phyloP scores from a whole-genome alignment of 345 rosid species.

The Reutealis trisperma region DNA sequence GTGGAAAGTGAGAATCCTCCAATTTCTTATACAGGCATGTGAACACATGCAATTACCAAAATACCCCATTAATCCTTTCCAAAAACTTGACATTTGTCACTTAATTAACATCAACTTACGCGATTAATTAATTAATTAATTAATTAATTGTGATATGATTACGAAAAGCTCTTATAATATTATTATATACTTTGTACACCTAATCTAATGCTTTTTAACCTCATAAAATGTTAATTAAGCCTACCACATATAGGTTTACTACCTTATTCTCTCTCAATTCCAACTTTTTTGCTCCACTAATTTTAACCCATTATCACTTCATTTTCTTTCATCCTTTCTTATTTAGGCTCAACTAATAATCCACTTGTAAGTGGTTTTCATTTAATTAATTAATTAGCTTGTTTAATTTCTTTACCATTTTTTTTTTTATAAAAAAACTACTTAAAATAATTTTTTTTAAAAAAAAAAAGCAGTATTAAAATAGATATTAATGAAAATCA shows the following conservation, averaged over 20 bases:
- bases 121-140: background rate
- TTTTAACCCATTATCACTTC: too few relatives aligned
- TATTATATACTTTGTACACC: background rate
- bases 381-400: too few relatives aligned
- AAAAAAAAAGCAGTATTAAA: too few relatives aligned
- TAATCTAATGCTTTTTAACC: background rate
- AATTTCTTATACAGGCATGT: slow-evolving; percentile 45
- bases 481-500: too few relatives aligned
- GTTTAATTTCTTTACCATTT: too few relatives aligned
- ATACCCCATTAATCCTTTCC: slow-evolving; percentile 20
- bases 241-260: slow-evolving; percentile 1
- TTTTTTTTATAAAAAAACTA: too few relatives aligned
- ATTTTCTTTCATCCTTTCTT: background rate
- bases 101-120: background rate
- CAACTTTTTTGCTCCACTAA: background rate
- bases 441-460: too few relatives aligned
- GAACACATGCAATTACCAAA: slow-evolving; percentile 46
- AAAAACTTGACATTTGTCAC: slow-evolving; percentile 11
- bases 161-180: background rate
- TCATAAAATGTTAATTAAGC: slow-evolving; percentile 1
- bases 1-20: slow-evolving; percentile 58
- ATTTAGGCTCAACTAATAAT: background rate
- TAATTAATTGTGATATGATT: background rate
- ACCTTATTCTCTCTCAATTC: background rate
- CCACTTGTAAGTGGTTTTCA: background rate